phyloP scores from a whole-genome alignment of 1,284 basidiomycete species.

The Apiotrichum sp. region DNA sequence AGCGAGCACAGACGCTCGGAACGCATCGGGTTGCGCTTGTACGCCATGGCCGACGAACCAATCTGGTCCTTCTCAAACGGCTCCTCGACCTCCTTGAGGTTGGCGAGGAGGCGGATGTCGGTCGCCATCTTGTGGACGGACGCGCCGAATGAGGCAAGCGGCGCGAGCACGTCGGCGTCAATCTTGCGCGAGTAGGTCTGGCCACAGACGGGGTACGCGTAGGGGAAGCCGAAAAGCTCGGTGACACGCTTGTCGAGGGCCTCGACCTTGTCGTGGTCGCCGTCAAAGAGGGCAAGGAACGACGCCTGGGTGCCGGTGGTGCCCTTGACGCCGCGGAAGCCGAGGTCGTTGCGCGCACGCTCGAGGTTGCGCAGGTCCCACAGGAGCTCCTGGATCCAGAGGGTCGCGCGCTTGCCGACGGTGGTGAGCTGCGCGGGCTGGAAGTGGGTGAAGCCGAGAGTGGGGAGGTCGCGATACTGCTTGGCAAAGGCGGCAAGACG shows the following conservation, averaged over 20 bases:
- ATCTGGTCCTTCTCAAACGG: slow-evolving; percentile 99
- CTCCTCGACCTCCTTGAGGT: slow-evolving; percentile 97
- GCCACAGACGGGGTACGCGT: slow-evolving; percentile 94
- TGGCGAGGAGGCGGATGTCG: slow-evolving; percentile 84
- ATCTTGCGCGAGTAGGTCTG: slow-evolving; percentile 99
- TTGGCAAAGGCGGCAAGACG: slow-evolving; percentile 74
- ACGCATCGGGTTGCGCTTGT: slow-evolving; percentile 99
- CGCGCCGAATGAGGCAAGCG: slow-evolving; percentile 84
- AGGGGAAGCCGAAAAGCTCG: slow-evolving; percentile 81
- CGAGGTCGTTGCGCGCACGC: slow-evolving; percentile 84
- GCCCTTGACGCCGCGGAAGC: slow-evolving; percentile 97
- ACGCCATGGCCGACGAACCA: slow-evolving; percentile 94
- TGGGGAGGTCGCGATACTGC: slow-evolving; percentile 69
- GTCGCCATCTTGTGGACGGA: slow-evolving; percentile 98
- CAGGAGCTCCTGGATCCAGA: slow-evolving; percentile 96
- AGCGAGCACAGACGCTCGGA: slow-evolving; percentile 95
- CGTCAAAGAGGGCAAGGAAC: slow-evolving; percentile 91
- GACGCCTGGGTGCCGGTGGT: slow-evolving; percentile 98
- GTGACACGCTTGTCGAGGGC: slow-evolving; percentile 85
- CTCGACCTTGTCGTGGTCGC: slow-evolving; percentile 90
- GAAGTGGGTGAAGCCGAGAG: slow-evolving; percentile 97
- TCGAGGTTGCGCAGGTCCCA: slow-evolving; percentile 95
- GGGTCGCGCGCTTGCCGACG: slow-evolving; percentile 95
- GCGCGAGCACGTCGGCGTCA: slow-evolving; percentile 85
- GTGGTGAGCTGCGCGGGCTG: slow-evolving; percentile 98